Evolutionary conservation across 2,329 filamentous ascomycete species (phyloP).

Genomic region (Paraconiothyrium brasiliense): DNA sequence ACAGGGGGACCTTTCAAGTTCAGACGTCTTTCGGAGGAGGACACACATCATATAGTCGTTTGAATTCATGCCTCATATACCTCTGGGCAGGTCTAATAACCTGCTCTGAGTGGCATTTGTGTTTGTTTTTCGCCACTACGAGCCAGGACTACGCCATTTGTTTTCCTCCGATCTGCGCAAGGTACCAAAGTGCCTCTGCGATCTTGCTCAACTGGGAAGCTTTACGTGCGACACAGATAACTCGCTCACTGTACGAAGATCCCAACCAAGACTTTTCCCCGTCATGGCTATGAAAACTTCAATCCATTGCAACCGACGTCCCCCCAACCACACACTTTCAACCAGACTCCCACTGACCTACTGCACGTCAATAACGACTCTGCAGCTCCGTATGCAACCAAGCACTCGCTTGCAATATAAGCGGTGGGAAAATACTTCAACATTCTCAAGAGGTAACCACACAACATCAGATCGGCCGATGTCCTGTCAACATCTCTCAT

Average conservation of each 20-base stretch:
- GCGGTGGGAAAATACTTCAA: slow-evolving; percentile 8
- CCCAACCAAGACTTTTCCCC: not conserved
- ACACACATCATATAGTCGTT: no score
- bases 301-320: not conserved
- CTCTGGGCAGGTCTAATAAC: no score
- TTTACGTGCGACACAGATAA: not conserved
- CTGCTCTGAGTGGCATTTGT: no score
- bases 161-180: not conserved
- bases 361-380: slow-evolving; percentile 23
- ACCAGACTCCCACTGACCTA: not conserved
- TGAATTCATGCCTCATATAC: no score
- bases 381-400: slow-evolving; percentile 24
- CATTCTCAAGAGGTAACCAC: not conserved
- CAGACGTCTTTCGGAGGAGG: no score
- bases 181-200: not conserved
- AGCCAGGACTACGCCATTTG: no score
- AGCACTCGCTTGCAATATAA: slow-evolving; percentile 24
- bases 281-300: not conserved
- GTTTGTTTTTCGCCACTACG: no score
- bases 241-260: not conserved
- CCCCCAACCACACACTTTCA: not conserved
- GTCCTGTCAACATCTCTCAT: slow-evolving; percentile 5
- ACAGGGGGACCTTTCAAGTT: no score
- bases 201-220: not conserved
- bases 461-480: not conserved